Percentiles rank a stretch among this genome's conserved stretches.
These are phyloP conservation scores for Corchorus olitorius DNA, from an alignment of 345 rosid species.

Conservation along the genomic window DNA sequence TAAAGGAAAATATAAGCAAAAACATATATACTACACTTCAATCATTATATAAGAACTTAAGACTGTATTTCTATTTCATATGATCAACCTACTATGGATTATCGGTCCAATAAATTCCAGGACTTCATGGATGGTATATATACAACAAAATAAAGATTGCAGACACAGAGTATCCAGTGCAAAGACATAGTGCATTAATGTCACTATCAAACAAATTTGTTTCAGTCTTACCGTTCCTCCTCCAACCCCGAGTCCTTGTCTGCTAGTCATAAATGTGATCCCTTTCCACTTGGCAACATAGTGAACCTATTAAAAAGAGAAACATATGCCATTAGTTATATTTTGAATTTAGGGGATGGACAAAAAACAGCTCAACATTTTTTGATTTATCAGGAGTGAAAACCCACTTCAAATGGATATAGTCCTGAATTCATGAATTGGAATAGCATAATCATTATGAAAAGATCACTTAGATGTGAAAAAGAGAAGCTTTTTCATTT, in stretches of 20 bases:
- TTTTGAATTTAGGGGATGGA: neutral
- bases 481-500: neutral
- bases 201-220: neutral
- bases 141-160: no score
- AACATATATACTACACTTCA: no score
- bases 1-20: neutral
- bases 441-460: neutral
- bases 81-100: no score
- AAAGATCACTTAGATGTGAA: neutral
- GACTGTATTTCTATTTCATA: neutral
- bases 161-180: no score
- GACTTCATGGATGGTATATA: neutral
- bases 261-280: constrained; percentile 94
- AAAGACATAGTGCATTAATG: no score
- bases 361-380: neutral
- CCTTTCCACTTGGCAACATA: constrained; percentile 98
- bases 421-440: neutral
- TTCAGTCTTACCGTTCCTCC: constrained; percentile 94
- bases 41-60: neutral
- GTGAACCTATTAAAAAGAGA: constrained; percentile 59
- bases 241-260: constrained; percentile 95
- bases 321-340: constrained; percentile 11
- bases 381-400: neutral
- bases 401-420: neutral
- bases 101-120: neutral